Evolutionary conservation across 371 early-diverging fungal species (phyloP), one percentile per base, ranked within the genome.

Genomic region (Polyrhizophydium stewartii): DNA sequence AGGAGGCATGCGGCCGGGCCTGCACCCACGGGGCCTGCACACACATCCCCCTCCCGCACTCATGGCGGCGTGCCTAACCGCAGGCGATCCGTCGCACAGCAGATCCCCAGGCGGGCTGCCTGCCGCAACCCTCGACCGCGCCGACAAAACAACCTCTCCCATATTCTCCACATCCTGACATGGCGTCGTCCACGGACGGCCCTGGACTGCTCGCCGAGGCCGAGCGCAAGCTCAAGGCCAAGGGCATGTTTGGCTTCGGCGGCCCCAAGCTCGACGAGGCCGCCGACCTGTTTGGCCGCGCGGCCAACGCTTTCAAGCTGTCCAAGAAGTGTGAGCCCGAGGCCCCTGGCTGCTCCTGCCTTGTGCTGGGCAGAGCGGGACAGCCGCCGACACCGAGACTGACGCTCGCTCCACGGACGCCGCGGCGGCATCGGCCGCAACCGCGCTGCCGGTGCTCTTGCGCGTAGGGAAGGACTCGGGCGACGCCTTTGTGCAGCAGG

Each of bases 191-290:
- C 30, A 27, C 10, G 13, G 45, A 45, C 45, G 45, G 45, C 6
- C 45, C 45, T 5, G 24, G 24, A 19, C 59, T 63, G 37, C 33
- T 74, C 24, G 67, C 49, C 17, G 71, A 78, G 64, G 78, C 78
- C 13, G 69, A 73, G 35, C 74, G 72, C 65, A 73, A 73, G 67
- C 64, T 69, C 19, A 52, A 51, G 22, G 46, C 64, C 43, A 87
- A 83, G 67, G 82, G 90, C 19, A 92, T 89, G 92, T 93, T 94
- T 73, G 43, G 43, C 16, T 43, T 43, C 27, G 87, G 91, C 41
- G 85, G 89, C 1, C 87, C 87, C 64, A 94, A 94, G 67, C 84
- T 86, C 52, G 95, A 94, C 51, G 96, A 96, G 67, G 96, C 97
- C 10, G 89, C 90, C 43, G 97, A 96, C 50, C 83, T 94, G 56